Base-by-base conservation (phyloP, 73 alveolate genomes). In the Paramecium bursaria region DNA sequence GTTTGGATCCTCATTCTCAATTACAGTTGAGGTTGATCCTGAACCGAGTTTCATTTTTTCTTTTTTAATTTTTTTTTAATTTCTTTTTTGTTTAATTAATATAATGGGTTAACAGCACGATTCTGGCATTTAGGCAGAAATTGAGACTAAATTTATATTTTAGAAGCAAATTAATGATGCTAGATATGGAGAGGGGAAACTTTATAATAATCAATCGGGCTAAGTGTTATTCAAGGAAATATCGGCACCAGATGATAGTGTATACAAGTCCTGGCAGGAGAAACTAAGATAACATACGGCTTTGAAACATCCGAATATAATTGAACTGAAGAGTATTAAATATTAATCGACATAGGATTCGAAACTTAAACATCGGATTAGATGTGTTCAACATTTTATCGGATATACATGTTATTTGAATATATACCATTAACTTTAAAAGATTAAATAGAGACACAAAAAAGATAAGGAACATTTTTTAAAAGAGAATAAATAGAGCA, bases 121-220 rank as follows among this genome's bases (percentile, higher is more conserved):
- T 48, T 30, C 30, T 9, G 33, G 50, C 51, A 57, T 29, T 57
- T 57, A 19, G 9, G 27, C 4, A 57, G 76, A 27, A 57, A 57
- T 14, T 23, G 27, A 2, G 76, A 57, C 14, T 29, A 48, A 0
- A 5, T 30, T n/a, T 57, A 57, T 57, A 11, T 39, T 39, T 11
- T 7, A 39, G 82, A 67, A 39, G 82, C 82, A 67, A 31, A 57
- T 67, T 14, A 33, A 29, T 29, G 26, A 2, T 67, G 9, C 1
- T 67, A 31, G 82, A 33, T 67, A 67, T 42, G 82, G 82, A 14
- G 82, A 67, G 15, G 82, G 82, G 6, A 67, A 67, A 67, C 19
- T 67, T 3, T 67, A 31, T 6, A 39, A 19, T 17, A 57, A 67
- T 17, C 19, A 67, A 30, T 21, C 47, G 7, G 11, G 22, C 14